phyloP scores from a whole-genome alignment of 148 eudicot genomes.

The Camellia granthamiana region DNA sequence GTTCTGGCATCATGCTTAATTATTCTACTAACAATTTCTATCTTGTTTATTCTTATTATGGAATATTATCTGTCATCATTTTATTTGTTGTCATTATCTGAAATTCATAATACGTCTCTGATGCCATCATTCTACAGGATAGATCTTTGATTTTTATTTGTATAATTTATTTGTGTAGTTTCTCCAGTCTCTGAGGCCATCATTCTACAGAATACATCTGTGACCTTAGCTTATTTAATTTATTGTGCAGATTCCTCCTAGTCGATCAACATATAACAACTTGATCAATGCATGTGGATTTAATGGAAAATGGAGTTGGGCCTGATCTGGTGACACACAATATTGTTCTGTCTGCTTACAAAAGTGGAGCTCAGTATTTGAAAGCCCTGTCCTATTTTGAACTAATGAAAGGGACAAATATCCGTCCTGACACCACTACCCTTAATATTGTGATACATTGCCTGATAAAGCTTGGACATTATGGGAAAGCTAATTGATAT shows the following conservation, averaged over 20 bases:
- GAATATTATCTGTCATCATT: background rate
- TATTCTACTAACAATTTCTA: background rate
- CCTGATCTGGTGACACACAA: constrained; percentile 96
- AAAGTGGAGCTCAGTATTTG: constrained; percentile 76
- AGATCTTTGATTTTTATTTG: constrained; percentile 1
- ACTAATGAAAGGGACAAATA: constrained; percentile 82
- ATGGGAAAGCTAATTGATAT: constrained; percentile 54
- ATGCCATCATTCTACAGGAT: background rate
- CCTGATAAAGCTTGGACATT: constrained; percentile 67
- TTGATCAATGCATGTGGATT: constrained; percentile 96
- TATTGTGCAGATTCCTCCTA: constrained; percentile 83
- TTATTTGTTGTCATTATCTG: background rate
- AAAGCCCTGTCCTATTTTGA: constrained; percentile 90
- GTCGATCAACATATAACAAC: constrained; percentile 81
- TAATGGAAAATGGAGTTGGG: constrained; percentile 96
- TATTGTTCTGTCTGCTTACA: constrained; percentile 81
- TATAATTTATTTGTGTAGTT: constrained; percentile 35
- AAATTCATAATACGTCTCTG: background rate
- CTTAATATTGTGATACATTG: constrained; percentile 77
- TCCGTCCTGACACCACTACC: constrained; percentile 79
- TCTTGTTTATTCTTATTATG: background rate
- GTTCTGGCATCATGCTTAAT: background rate
- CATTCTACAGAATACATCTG: background rate
- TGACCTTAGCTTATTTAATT: background rate
- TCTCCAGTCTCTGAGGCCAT: background rate